These are phyloP conservation scores for Zygosaccharomyces rouxii DNA, from an alignment of 805 yeast species.

Conservation along the genomic window DNA sequence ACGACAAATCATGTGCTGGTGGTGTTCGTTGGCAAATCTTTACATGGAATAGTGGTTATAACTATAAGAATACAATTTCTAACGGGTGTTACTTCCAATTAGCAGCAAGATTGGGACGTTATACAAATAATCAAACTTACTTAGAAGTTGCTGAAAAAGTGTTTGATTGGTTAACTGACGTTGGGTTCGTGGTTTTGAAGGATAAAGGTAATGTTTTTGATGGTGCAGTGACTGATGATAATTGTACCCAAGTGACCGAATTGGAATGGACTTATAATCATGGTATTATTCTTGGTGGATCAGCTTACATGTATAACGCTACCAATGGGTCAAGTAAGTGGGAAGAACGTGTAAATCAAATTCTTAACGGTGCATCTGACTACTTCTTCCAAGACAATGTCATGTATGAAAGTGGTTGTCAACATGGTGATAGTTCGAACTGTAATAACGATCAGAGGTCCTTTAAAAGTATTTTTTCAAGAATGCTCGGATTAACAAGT, in stretches of 20 bases:
- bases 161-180: constrained; percentile 55
- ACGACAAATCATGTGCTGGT: constrained; percentile 49
- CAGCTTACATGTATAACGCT: constrained; percentile 62
- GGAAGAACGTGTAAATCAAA: constrained; percentile 43
- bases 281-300: constrained; percentile 62
- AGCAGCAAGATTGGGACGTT: constrained; percentile 59
- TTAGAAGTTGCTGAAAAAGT: constrained; percentile 48
- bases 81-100: constrained; percentile 60
- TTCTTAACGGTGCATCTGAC: constrained; percentile 44
- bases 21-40: constrained; percentile 71
- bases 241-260: constrained; percentile 58
- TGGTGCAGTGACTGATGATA: constrained; percentile 53
- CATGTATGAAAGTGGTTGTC: constrained; percentile 63
- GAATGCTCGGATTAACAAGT: constrained; percentile 58
- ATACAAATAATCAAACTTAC: constrained; percentile 50
- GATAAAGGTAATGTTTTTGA: constrained; percentile 65
- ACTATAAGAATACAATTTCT: constrained; percentile 61
- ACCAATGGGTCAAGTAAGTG: constrained; percentile 49
- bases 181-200: constrained; percentile 43
- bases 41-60: constrained; percentile 55
- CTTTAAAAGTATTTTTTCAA: constrained; percentile 64
- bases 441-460: constrained; percentile 78
- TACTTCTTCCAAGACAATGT: constrained; percentile 49
- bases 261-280: constrained; percentile 67
- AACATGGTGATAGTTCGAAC: constrained; percentile 31